Evolutionary conservation across 768 basidiomycete genomes (phyloP).

Genomic region (Gyrodon lividus): DNA sequence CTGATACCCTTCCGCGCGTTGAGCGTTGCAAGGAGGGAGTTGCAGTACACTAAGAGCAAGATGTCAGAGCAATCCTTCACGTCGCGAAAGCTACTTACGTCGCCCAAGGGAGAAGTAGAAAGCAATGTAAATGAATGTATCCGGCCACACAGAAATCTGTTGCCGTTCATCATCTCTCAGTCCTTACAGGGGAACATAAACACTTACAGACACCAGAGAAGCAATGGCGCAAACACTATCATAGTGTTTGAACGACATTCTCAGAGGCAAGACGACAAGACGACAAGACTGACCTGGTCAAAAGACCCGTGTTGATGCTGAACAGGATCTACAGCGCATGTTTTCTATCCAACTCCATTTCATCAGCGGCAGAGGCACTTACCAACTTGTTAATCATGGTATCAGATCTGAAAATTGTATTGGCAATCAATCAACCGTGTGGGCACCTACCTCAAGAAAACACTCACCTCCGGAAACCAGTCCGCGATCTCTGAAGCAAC

Average conservation of each 20-base stretch:
- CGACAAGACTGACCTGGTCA: conserved; percentile 29
- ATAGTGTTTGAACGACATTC: conserved; percentile 4
- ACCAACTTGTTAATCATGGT: conserved; percentile 48
- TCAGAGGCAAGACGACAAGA: not conserved
- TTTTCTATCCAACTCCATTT: not conserved
- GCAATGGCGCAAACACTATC: conserved; percentile 49
- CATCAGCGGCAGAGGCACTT: not conserved
- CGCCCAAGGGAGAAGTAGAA: conserved; percentile 63
- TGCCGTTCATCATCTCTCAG: not conserved
- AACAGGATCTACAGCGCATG: conserved; percentile 45
- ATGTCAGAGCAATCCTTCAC: not conserved
- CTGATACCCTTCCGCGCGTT: conserved; percentile 54
- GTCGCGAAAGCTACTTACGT: conserved; percentile 37
- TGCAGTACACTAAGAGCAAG: conserved; percentile 48
- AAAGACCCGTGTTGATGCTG: conserved; percentile 42
- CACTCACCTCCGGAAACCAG: conserved; percentile 46
- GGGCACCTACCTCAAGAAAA: not conserved
- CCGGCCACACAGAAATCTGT: conserved; percentile 47
- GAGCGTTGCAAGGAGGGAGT: conserved; percentile 58
- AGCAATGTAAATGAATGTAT: conserved; percentile 54
- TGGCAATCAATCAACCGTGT: not conserved
- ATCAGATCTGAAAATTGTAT: conserved; percentile 36
- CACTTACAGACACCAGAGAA: conserved; percentile 49
- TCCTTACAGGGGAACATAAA: not conserved
- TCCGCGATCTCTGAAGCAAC: conserved; percentile 47